Conservation (phyloP, 176 grass and related monocot genomes). For the Phoenix dactylifera region DNA sequence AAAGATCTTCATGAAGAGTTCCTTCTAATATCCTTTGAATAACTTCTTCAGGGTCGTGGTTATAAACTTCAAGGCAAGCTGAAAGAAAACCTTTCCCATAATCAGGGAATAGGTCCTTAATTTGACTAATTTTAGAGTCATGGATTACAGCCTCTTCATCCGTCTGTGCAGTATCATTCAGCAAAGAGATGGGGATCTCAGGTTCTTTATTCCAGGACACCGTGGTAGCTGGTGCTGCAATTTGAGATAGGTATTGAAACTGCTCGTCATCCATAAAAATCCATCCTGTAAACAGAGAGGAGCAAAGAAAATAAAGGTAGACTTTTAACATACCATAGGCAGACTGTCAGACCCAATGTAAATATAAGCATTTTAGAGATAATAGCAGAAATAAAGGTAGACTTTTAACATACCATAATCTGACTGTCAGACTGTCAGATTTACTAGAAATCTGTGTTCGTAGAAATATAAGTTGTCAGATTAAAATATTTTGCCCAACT, state of each 20-base stretch:
- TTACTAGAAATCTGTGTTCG: too few species aligned
- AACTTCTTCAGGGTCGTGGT: conserved; percentile 74
- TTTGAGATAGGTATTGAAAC: conserved; percentile 57
- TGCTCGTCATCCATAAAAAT: conserved; percentile 75
- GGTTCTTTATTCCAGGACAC: conserved; percentile 38
- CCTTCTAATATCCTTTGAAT: conserved; percentile 87
- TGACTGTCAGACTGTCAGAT: too few species aligned
- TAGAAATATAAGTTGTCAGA: too few species aligned
- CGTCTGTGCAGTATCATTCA: conserved; percentile 39
- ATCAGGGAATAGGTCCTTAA: conserved; percentile 83
- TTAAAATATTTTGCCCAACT: too few species aligned
- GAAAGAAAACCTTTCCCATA: conserved; percentile 85
- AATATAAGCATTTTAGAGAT: too few species aligned
- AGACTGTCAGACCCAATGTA: too few species aligned
- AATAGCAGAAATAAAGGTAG: background rate
- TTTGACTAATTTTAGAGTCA: conserved; percentile 97
- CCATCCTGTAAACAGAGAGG: conserved; percentile 54
- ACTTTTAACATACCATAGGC: too few species aligned
- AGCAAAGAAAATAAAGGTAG: conserved; percentile 9
- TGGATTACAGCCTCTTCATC: conserved; percentile 58
- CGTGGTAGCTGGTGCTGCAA: conserved; percentile 39
- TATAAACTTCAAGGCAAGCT: conserved; percentile 90
- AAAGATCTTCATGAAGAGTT: conserved; percentile 88
- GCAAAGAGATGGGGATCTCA: conserved; percentile 42
- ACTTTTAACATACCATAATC: too few species aligned